Conservation (phyloP, 345 rosid genomes). For the Trapa bicornis region DNA sequence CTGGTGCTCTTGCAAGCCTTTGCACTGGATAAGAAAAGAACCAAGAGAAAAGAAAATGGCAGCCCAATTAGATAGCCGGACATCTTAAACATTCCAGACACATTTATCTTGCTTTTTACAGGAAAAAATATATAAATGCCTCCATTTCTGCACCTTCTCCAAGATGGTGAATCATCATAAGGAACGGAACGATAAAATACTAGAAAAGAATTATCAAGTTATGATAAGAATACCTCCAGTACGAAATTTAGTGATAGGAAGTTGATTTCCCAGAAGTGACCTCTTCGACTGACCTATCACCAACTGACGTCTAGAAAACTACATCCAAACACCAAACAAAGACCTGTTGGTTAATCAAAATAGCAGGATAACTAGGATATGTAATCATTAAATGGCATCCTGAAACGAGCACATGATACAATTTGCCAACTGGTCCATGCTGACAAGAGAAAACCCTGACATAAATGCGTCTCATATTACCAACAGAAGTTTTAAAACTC, state of each 20-base stretch:
- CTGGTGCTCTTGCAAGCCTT: slow-evolving; percentile 15
- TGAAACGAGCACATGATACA: not conserved
- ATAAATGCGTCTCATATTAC: not conserved
- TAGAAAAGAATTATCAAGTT: not conserved
- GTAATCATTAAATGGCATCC: not conserved
- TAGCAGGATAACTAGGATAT: not conserved
- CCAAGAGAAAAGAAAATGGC: not conserved
- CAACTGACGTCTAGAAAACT: slow-evolving; percentile 46
- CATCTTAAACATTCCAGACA: not conserved
- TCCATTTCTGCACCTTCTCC: too few relatives aligned
- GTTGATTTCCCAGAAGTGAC: slow-evolving; percentile 30
- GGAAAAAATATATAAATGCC: too few relatives aligned
- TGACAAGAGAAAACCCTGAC: not conserved
- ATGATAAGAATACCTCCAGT: slow-evolving; percentile 27
- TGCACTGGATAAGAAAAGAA: slow-evolving; percentile 22
- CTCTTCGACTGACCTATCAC: slow-evolving; percentile 29
- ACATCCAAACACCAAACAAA: slow-evolving; percentile 5
- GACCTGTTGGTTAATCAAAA: not conserved
- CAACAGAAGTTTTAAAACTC: not conserved
- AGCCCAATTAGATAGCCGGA: not conserved
- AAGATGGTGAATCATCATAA: not conserved
- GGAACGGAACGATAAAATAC: not conserved
- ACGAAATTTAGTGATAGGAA: slow-evolving; percentile 21
- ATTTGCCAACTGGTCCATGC: not conserved
- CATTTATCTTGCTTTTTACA: too few relatives aligned